Base-by-base conservation (phyloP, 2,329 filamentous ascomycete species). In the Colletotrichum lupini region DNA sequence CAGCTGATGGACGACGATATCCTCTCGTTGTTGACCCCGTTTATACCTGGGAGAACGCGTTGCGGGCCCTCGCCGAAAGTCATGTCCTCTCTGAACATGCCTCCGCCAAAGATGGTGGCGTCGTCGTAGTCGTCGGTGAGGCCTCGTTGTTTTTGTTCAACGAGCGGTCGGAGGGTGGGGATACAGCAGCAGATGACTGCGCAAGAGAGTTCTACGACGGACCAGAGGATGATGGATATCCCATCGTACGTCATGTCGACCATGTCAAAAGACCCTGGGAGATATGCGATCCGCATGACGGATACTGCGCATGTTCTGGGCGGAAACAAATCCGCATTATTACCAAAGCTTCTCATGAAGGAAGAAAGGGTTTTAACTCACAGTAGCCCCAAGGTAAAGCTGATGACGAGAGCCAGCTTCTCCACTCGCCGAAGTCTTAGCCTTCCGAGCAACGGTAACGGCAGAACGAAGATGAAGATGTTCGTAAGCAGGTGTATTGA, bases 171-270 rank as follows among this genome's bases (percentile, higher is more conserved):
- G 1, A 85, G 75, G 19, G 82, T 83, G 0, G 83, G 83, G 5
- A 85, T 79, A 68, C 82, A 83, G 58, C 81, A 79, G 72, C 83
- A 84, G 14, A 84, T 77, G 73, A 84, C 79, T 67, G 82, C 83
- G 61, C 81, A 79, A 59, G 81, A 81, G 73, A 84, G 81, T 74
- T 85, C 83, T 66, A 83, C 79, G 60, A 84, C 78, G 24, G 81
- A 82, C 81, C 83, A 85, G 76, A 81, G 78, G 16, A 79, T 78
- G 5, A 78, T 79, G n/a, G 71, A 61, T 8, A 78, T 75, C 64
- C 82, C 79, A 58, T 82, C 78, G 74, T 78, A 84, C 5, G 81
- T 83, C 2, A 74, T 62, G 70, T 83, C 82, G 22, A 72, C 70
- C 3, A 78, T 76, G 0, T 49, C 70, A n/a, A 79, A 75, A 14